Evolutionary conservation across 441 rosid genomes (phyloP).

Genomic region (Brassica hybrid): DNA sequence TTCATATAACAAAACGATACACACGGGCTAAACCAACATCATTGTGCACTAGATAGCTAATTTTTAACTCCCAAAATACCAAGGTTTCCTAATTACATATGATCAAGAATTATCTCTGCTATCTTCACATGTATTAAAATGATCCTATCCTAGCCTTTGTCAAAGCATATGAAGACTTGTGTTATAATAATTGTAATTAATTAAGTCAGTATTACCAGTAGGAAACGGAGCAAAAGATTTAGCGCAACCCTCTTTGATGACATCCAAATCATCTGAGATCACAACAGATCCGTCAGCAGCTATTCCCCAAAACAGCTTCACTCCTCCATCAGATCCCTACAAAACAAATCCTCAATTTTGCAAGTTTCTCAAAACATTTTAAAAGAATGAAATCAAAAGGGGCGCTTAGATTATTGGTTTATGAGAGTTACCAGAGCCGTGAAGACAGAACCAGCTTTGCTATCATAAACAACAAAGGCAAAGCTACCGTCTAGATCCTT

Average conservation of each 20-base stretch:
- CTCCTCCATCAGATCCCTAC: constrained; percentile 76
- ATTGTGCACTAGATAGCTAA: neutral
- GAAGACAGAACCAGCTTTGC: constrained; percentile 69
- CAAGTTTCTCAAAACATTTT: neutral
- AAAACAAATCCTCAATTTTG: neutral
- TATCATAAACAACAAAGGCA: constrained; percentile 82
- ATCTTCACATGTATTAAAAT: neutral
- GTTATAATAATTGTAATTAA: neutral
- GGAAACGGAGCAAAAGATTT: constrained; percentile 96
- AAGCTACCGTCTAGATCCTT: constrained; percentile 85
- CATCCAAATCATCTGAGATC: constrained; percentile 68
- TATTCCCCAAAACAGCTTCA: constrained; percentile 78
- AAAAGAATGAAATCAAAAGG: neutral
- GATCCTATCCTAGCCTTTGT: neutral
- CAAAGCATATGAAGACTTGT: neutral
- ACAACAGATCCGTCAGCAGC: constrained; percentile 88
- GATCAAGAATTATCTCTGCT: neutral
- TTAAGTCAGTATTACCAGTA: constrained; percentile 41
- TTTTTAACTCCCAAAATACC: neutral
- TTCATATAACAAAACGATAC: neutral
- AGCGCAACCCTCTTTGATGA: constrained; percentile 83
- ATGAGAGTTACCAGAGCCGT: constrained; percentile 63
- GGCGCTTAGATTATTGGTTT: neutral
- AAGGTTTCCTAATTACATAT: neutral
- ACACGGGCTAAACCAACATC: constrained; percentile 2